phyloP scores from a whole-genome alignment of 1,284 basidiomycete genomes.

The Agaricales sp. region DNA sequence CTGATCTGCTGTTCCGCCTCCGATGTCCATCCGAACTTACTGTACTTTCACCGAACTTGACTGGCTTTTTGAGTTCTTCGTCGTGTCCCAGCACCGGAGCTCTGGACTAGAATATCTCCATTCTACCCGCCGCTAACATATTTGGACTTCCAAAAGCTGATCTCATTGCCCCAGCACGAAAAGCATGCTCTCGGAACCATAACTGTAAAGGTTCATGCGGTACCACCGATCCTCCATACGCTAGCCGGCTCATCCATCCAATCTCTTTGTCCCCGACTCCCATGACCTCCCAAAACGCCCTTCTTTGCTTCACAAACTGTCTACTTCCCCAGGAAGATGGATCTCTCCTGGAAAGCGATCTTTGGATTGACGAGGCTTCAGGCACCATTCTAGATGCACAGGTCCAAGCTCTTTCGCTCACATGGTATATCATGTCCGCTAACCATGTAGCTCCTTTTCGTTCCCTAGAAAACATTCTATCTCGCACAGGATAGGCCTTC shows the following conservation, averaged over 20 bases:
- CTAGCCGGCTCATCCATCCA: not conserved
- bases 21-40: not conserved
- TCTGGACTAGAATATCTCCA: too few relatives aligned
- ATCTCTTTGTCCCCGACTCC: not conserved
- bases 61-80: not conserved
- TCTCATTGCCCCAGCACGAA: not conserved
- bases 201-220: not conserved
- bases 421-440: not conserved
- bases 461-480: constrained; percentile 53
- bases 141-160: too few relatives aligned
- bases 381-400: constrained; percentile 68
- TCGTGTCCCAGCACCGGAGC: not conserved
- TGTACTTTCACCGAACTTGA: not conserved
- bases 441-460: constrained; percentile 1
- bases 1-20: not conserved
- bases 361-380: constrained; percentile 66
- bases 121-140: too few relatives aligned
- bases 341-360: constrained; percentile 51
- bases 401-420: constrained; percentile 23
- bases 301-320: constrained; percentile 82
- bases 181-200: not conserved
- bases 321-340: constrained; percentile 70
- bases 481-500: constrained; percentile 49
- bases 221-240: not conserved
- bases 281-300: constrained; percentile 41